Evolutionary conservation across 2,329 filamentous ascomycete species (phyloP), one percentile per base, ranked within the genome.

Genomic region (Coccinonectria pachysandricola): DNA sequence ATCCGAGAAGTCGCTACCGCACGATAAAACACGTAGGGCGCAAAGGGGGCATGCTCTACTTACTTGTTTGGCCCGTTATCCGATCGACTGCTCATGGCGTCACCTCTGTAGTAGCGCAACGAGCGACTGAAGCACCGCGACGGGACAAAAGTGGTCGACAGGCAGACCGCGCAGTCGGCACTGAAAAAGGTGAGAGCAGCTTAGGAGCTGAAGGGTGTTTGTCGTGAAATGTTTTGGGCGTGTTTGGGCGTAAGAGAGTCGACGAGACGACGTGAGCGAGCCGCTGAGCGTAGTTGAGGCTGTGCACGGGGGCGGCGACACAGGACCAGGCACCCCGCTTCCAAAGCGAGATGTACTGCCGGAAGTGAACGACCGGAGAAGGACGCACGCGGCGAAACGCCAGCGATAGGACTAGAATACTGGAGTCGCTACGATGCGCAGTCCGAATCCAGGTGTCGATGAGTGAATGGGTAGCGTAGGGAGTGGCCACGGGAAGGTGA

Each of bases 51-150:
- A n/a, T n/a, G n/a, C n/a, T n/a, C n/a, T n/a, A 48, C 55, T 45
- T 38, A 58, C 55, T 39, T 49, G 19, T 52, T 45, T 36, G 48
- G 43, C 40, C 52, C 52, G 35, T 55, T 45, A 39, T 57, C 55
- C 33, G 49, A 45, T 41, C 55, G 55, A 46, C 40, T 47, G 38
- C 44, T 48, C 45, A 48, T 48, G 41, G 36, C 43, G 45, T 43
- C 41, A 41, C 40, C 39, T 40, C 39, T 38, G 37, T 35, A 35
- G 39, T 34, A 39, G 36, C 35, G 42, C 40, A 40, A 42, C 37
- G 37, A 44, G 36, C 36, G 35, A 46, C 40, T 44, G 34, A 37
- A 33, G 36, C 36, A 42, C 40, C 31, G 31, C 38, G 32, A 42
- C 24, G 27, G 30, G 34, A 21, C 28, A 36, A 26, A 23, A 15